Percentiles rank a stretch among this genome's conserved stretches.
phyloP scores from a whole-genome alignment of 768 basidiomycete species.

The Mycena indigotica region DNA sequence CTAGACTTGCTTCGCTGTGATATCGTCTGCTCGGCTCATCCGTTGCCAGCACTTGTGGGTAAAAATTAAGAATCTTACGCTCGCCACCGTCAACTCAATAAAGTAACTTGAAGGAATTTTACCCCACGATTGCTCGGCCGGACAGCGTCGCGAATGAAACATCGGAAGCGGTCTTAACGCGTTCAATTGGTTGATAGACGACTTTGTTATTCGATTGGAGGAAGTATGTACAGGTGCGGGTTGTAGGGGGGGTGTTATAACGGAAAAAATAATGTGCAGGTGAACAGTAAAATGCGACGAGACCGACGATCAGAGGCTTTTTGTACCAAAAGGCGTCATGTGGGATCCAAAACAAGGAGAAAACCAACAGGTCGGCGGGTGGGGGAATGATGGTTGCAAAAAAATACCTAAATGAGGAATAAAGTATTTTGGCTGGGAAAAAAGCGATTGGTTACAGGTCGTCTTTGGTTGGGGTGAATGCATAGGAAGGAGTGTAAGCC shows the following conservation, averaged over 20 bases:
- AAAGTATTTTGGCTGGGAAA: constrained; percentile 65
- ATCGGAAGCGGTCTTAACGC: not conserved
- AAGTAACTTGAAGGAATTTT: constrained; percentile 11
- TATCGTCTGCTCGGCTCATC: constrained; percentile 15
- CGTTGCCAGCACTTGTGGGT: constrained; percentile 21
- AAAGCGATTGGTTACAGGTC: constrained; percentile 46
- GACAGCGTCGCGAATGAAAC: not conserved
- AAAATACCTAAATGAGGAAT: constrained; percentile 77
- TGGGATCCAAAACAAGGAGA: constrained; percentile 14
- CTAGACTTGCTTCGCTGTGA: constrained; percentile 4
- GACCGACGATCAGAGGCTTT: constrained; percentile 19
- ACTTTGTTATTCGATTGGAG: constrained; percentile 20
- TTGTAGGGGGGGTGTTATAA: constrained; percentile 18
- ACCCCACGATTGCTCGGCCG: not conserved
- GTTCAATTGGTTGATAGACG: constrained; percentile 13
- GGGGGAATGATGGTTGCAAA: no score
- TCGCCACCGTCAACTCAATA: constrained; percentile 7
- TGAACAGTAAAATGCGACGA: constrained; percentile 14
- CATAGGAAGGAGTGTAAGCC: constrained; percentile 37
- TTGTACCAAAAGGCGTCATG: constrained; percentile 18
- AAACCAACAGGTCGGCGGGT: constrained; percentile 25
- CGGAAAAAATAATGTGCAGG: constrained; percentile 22
- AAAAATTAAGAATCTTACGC: constrained; percentile 13
- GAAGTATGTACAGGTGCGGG: constrained; percentile 21
- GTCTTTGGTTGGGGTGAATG: constrained; percentile 56